phyloP scores from a whole-genome alignment of 768 basidiomycete genomes.

The Xerocomellus amylosporus region DNA sequence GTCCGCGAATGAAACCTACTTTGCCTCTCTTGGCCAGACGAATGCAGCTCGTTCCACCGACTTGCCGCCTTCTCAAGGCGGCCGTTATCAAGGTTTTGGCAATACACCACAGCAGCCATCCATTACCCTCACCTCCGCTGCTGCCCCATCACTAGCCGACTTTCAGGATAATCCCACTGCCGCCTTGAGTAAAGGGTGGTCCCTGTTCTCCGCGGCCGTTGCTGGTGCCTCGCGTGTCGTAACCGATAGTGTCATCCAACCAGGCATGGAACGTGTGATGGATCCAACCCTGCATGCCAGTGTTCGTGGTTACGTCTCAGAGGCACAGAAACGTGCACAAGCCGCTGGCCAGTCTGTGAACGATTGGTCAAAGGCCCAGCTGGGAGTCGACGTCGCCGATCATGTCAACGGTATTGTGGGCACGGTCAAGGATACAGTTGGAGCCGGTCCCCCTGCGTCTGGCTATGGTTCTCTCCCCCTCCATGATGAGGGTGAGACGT shows the following conservation, averaged over 20 bases:
- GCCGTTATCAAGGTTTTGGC: constrained; percentile 91
- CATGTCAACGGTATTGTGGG: constrained; percentile 70
- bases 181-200: constrained; percentile 93
- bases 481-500: constrained; percentile 52
- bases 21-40: constrained; percentile 75
- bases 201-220: constrained; percentile 85
- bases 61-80: constrained; percentile 91
- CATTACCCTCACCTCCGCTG: constrained; percentile 75
- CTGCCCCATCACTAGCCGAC: constrained; percentile 75
- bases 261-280: constrained; percentile 74
- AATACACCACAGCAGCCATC: constrained; percentile 71
- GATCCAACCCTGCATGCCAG: constrained; percentile 80
- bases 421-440: constrained; percentile 55
- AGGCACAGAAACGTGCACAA: constrained; percentile 64
- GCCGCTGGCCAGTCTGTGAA: constrained; percentile 64
- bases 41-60: constrained; percentile 77
- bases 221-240: constrained; percentile 76
- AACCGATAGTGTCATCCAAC: constrained; percentile 86
- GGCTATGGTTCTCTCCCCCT: constrained; percentile 49
- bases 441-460: constrained; percentile 51
- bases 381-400: constrained; percentile 84
- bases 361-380: constrained; percentile 70
- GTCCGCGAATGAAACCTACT: constrained; percentile 82
- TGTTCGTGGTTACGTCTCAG: constrained; percentile 68
- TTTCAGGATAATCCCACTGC: constrained; percentile 83